phyloP scores from a whole-genome alignment of 495 filamentous ascomycete species.

The Aspergillus baeticus region DNA sequence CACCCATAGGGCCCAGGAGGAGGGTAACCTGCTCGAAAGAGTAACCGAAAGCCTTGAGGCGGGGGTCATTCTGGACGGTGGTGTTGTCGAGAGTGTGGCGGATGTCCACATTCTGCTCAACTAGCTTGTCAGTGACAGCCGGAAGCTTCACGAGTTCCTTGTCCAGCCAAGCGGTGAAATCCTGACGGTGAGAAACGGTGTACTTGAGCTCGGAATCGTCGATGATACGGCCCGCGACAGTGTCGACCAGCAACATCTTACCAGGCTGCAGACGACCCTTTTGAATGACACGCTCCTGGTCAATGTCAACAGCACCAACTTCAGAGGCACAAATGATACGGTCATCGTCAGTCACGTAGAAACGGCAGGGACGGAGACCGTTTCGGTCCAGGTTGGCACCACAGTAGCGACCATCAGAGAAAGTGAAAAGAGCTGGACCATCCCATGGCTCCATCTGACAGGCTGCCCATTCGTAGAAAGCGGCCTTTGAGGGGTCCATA shows the following conservation, averaged over 20 bases:
- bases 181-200: conserved; percentile 77
- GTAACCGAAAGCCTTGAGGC: conserved; percentile 89
- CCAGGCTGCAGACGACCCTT: conserved; percentile 96
- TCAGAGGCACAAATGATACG: conserved; percentile 98
- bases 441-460: conserved; percentile 99
- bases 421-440: conserved; percentile 95
- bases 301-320: conserved; percentile 90
- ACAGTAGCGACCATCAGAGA: conserved; percentile 96
- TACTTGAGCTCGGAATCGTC: conserved; percentile 93
- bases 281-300: conserved; percentile 86
- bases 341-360: conserved; percentile 97
- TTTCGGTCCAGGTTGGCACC: conserved; percentile 99
- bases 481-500: conserved; percentile 94
- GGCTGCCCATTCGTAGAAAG: conserved; percentile 99
- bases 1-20: conserved; percentile 93
- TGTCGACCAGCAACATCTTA: conserved; percentile 97
- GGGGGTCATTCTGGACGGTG: conserved; percentile 81
- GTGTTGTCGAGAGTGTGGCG: conserved; percentile 63
- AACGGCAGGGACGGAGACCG: conserved; percentile 93
- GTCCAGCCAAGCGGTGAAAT: conserved; percentile 89
- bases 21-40: conserved; percentile 96
- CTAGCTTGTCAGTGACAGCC: conserved; percentile 63
- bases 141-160: conserved; percentile 81
- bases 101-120: conserved; percentile 60
- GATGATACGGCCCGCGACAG: conserved; percentile 90